Evolutionary conservation across 2,329 filamentous ascomycete genomes (phyloP), one percentile per base, ranked within the genome.

Genomic region (Ceratocystis papillata): DNA sequence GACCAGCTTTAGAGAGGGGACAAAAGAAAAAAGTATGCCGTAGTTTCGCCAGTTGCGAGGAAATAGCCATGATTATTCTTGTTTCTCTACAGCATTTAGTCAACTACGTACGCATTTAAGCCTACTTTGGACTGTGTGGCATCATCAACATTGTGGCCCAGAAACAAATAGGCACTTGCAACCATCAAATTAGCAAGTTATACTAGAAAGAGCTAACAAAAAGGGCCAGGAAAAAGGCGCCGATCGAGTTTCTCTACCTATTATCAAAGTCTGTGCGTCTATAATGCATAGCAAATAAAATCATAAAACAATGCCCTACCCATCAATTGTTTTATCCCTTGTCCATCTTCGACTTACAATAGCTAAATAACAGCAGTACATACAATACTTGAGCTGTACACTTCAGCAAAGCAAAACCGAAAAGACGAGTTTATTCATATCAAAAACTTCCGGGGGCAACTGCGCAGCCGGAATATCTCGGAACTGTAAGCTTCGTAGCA

Each of bases 251-350:
- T 28, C 55, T 25, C 30, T 59, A 17, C 8, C n/a, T 12, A 15
- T 3, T 59, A 59, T 30, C 53, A 37, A 37, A 10, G 55, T 59
- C 55, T 59, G 55, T 59, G 55, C 55, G 55, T n/a, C 55, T 20
- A 59, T 33, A 59, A 53, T 53, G 30, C 25, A 30, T 28, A 25
- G 20, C 46, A 20, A 22, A 10, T 15, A n/a, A 57, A 57, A 2
- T 3, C 55, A 59, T 59, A n/a, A 15, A 59, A 59, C 55, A n/a
- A 59, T 28, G 55, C 48, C 8, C 48, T 53, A 20, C 1, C 22
- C 22, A 25, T 15, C 17, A 10, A 25, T 5, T 53, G 20, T 22
- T 25, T 8, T 53, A n/a, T 41, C 37, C 3, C 37, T 41, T 15
- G 15, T 41, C 20, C 8, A 20, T 50, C 17, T 50, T 8, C 8